Percentiles rank a stretch among this genome's conserved stretches.
These are phyloP conservation scores for Casaregolazyma lundiana DNA, from an alignment of 1,139 yeast genomes.

Conservation along the genomic window DNA sequence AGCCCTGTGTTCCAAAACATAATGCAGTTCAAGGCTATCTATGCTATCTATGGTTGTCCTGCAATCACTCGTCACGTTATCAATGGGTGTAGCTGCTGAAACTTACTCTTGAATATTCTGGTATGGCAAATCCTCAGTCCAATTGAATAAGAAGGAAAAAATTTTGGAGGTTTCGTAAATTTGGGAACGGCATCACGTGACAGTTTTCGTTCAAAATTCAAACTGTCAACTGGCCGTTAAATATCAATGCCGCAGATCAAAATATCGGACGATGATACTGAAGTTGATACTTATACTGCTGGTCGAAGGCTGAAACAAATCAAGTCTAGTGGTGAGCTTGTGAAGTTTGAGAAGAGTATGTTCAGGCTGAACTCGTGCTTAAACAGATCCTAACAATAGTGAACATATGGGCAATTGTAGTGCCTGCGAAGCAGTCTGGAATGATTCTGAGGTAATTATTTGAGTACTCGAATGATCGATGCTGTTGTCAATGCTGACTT, in stretches of 20 bases:
- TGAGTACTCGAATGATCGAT: slow-evolving; percentile 2
- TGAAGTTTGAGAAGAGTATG: slow-evolving; percentile 36
- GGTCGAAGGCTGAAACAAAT: slow-evolving; percentile 25
- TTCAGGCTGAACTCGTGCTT: slow-evolving; percentile 2
- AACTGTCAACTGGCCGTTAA: background rate
- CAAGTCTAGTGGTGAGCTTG: slow-evolving; percentile 26
- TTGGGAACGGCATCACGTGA: slow-evolving; percentile 9
- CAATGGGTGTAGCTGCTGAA: slow-evolving; percentile 2
- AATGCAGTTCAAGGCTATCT: background rate
- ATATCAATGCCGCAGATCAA: slow-evolving; percentile 8
- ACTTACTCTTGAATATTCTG: slow-evolving; percentile 12
- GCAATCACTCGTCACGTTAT: slow-evolving; percentile 6
- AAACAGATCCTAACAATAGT: slow-evolving; percentile 19
- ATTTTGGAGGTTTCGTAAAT: slow-evolving; percentile 7
- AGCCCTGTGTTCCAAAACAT: background rate
- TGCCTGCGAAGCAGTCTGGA: slow-evolving; percentile 43
- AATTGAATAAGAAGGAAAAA: slow-evolving; percentile 2
- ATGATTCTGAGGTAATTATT: slow-evolving; percentile 27
- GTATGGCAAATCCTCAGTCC: slow-evolving; percentile 12
- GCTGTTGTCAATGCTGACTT: slow-evolving; percentile 3
- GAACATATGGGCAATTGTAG: slow-evolving; percentile 54
- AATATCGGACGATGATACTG: slow-evolving; percentile 7
- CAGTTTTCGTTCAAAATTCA: background rate
- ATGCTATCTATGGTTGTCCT: slow-evolving; percentile 1
- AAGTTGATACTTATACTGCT: slow-evolving; percentile 20